These are phyloP conservation scores for Dictyostelium brefeldianum DNA, from an alignment of 78 protist genomes.

Conservation along the genomic window DNA sequence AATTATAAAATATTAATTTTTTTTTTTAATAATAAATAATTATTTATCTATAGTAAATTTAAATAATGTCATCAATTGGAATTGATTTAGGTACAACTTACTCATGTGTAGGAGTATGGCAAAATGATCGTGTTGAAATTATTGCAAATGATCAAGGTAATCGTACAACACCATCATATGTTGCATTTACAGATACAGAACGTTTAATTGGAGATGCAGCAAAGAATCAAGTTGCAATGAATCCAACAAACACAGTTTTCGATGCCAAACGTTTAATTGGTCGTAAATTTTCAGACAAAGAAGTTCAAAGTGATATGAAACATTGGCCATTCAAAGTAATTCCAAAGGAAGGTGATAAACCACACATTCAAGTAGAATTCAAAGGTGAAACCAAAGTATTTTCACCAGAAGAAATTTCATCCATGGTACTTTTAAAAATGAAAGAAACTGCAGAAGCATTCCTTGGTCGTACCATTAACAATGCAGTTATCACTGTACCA, in stretches of 20 bases:
- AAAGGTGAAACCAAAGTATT: constrained; percentile 92
- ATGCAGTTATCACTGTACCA: constrained; percentile 98
- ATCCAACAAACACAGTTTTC: constrained; percentile 98
- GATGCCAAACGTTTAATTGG: constrained; percentile 99
- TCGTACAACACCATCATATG: constrained; percentile 98
- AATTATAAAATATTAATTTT: neutral
- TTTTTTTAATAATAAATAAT: neutral
- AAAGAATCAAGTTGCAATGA: constrained; percentile 94
- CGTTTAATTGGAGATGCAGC: constrained; percentile 98
- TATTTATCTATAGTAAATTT: neutral
- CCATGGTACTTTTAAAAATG: constrained; percentile 98
- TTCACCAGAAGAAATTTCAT: constrained; percentile 99
- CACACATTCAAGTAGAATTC: constrained; percentile 92
- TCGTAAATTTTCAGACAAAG: constrained; percentile 93
- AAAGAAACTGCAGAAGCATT: constrained; percentile 97
- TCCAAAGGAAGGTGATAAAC: constrained; percentile 92
- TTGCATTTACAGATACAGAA: constrained; percentile 97
- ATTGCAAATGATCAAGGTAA: constrained; percentile 99
- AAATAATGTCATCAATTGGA: constrained; percentile 87
- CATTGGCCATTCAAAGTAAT: constrained; percentile 97
- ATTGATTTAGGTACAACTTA: constrained; percentile 98
- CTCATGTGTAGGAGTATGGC: constrained; percentile 95
- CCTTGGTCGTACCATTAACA: constrained; percentile 93
- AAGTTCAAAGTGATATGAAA: constrained; percentile 96
- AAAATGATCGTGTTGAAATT: constrained; percentile 95